Base-by-base conservation (phyloP, 169 alveolate species). In the Besnoitia besnoiti region DNA sequence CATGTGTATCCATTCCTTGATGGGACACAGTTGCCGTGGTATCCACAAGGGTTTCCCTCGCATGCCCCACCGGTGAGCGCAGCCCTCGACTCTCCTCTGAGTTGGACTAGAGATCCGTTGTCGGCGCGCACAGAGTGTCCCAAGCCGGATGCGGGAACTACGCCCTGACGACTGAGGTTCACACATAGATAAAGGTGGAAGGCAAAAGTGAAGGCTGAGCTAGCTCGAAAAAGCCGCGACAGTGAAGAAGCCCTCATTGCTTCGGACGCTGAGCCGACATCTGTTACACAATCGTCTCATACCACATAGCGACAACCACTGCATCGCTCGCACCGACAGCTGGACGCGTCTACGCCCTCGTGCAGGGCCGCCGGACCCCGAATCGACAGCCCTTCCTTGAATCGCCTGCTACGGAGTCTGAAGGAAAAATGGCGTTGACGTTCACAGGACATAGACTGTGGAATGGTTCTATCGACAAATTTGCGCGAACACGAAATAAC, bases 21-120 rank as follows among this genome's bases (percentile, higher is more conserved):
- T 55, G 73, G 73, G 73, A 55, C 27, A 33, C 80, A 67, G 12
- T 67, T 67, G 80, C 80, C 80, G 27, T 55, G 73, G 73, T 27
- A 33, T 55, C 73, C 73, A 21, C 73, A 55, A 5, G 73, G 73
- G 73, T 55, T 55, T 55, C 73, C 30, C 7, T 55, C n/a, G 73
- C 73, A 55, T 8, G 27, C 5, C 27, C 35, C 3, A 55, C 16
- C n/a, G 27, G 73, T 21, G 27, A 55, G 73, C 35, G 35, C 73
- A 21, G 35, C 33, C 73, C 27, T 55, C 73, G 73, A 55, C 35
- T 55, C 73, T 55, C 35, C 73, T 2, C 0, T 55, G 10, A 55
- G 16, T 33, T 55, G 73, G 27, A 33, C 73, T 27, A 55, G 73
- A 2, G 73, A 55, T 55, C 73, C 73, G 35, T 12, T 27, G 73